phyloP scores from a whole-genome alignment of 768 basidiomycete species.

The Boletus bicolor region DNA sequence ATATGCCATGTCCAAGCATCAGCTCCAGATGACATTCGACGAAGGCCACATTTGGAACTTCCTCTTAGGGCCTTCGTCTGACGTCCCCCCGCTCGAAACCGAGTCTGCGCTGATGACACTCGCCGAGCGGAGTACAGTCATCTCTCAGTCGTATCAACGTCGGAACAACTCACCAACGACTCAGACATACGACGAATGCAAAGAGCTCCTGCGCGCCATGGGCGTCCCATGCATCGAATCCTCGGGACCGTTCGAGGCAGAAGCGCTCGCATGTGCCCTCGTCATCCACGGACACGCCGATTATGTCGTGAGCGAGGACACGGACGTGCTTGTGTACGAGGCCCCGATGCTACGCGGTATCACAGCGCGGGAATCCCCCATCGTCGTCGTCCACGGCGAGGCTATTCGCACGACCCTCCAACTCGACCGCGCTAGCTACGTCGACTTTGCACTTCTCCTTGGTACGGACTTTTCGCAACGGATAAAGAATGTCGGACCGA shows the following conservation, averaged over 20 bases:
- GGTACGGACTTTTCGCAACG: constrained; percentile 91
- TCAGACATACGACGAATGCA: constrained; percentile 67
- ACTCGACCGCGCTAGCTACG: constrained; percentile 55
- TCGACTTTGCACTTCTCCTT: constrained; percentile 84
- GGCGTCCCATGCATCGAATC: constrained; percentile 78
- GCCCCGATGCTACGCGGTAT: constrained; percentile 81
- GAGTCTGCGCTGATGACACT: constrained; percentile 33
- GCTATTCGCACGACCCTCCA: constrained; percentile 56
- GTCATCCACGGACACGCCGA: constrained; percentile 75
- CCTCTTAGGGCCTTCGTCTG: constrained; percentile 27
- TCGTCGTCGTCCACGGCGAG: constrained; percentile 61
- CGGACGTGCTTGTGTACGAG: constrained; percentile 80
- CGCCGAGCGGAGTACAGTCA: constrained; percentile 47
- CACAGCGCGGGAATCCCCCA: constrained; percentile 54
- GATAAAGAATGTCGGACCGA: constrained; percentile 78
- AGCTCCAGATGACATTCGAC: constrained; percentile 54
- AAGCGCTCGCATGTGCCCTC: constrained; percentile 78
- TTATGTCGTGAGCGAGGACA: constrained; percentile 90
- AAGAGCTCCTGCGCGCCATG: constrained; percentile 69
- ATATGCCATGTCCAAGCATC: constrained; percentile 57
- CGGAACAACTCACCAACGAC: constrained; percentile 59
- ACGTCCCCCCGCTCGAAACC: constrained; percentile 15
- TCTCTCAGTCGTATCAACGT: constrained; percentile 65
- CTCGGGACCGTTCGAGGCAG: constrained; percentile 72
- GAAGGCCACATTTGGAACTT: constrained; percentile 61